A percentile compares a stretch with the other conserved stretches of the same genome.
Evolutionary conservation across 2,329 filamentous ascomycete species (phyloP).

Genomic region (Diplodia mutila): DNA sequence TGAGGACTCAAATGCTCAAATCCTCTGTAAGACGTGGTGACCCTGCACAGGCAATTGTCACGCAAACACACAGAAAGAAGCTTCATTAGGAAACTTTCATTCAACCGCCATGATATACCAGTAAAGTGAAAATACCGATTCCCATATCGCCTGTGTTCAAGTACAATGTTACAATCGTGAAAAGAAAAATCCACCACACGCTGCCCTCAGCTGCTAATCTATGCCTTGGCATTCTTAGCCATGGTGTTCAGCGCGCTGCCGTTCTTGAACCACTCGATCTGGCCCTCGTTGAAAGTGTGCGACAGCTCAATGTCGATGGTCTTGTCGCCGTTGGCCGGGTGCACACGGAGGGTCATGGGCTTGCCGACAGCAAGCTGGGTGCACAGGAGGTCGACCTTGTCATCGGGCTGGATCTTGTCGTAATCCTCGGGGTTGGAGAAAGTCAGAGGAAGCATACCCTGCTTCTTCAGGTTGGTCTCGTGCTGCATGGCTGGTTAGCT

Average conservation of each 20-base stretch:
- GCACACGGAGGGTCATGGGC: slow-evolving; percentile 87
- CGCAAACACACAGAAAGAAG: background rate
- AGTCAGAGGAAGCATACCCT: slow-evolving; percentile 98
- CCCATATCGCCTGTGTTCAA: slow-evolving; percentile 24
- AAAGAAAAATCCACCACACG: slow-evolving; percentile 18
- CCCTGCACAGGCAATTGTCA: background rate
- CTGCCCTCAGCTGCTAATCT: slow-evolving; percentile 1
- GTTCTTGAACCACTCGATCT: slow-evolving; percentile 99
- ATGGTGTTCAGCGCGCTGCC: slow-evolving; percentile 97
- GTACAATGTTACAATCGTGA: slow-evolving; percentile 22
- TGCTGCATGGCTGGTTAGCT: slow-evolving; percentile 55
- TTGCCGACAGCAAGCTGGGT: slow-evolving; percentile 91
- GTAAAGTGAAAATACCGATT: slow-evolving; percentile 11
- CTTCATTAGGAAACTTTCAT: slow-evolving; percentile 24
- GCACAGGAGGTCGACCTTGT: slow-evolving; percentile 87
- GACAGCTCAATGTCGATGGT: slow-evolving; percentile 80
- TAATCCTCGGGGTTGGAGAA: slow-evolving; percentile 95
- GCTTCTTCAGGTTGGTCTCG: slow-evolving; percentile 99
- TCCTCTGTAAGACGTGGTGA: too few species aligned
- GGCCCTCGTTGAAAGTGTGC: slow-evolving; percentile 97
- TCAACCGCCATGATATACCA: slow-evolving; percentile 24
- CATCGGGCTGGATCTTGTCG: slow-evolving; percentile 91
- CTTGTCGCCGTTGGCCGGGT: slow-evolving; percentile 79
- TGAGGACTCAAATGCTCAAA: too few species aligned
- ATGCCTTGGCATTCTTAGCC: slow-evolving; percentile 67